Base-by-base conservation (phyloP, 1,284 basidiomycete genomes). In the Ustilago loliicola region DNA sequence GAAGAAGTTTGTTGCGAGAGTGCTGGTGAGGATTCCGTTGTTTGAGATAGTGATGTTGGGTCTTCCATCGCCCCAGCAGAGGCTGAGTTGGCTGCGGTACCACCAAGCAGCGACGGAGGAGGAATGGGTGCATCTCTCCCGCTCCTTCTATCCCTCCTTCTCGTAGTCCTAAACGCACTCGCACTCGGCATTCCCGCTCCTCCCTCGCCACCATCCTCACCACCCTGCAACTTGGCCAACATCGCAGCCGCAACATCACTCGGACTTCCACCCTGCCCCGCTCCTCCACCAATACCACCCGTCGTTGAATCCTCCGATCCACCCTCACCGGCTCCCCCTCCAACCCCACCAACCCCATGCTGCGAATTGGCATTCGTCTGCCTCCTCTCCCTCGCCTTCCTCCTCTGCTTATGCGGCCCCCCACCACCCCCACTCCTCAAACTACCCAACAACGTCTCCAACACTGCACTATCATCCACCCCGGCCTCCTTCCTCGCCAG, bases 401-500 rank as follows among this genome's bases (percentile, higher is more conserved):
- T 63, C 51, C 80, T 77, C 42, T 80, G 66, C 67, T 84, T 83
- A 47, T 73, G 60, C 19, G 83, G 79, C n/a, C 77, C 34, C 15
- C 42, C 77, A 2, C 78, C 80, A 2, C 83, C 83, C n/a, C 83
- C 82, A 27, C 76, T 68, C 7, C 85, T 61, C 62, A 86, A 38
- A 25, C 78, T 80, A 30, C 82, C 82, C 17, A 86, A 68, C 19
- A 86, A 61, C n/a, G 84, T 83, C 68, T 86, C 85, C 29, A 86
- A 77, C 36, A 86, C 84, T 17, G 80, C 81, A 40, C 64, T 80
- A 62, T 86, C 85, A 53, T 85, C 82, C 27, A 85, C 77, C 10
- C 84, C 85, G 2, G 82, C 83, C 47, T 85, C 81, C 30, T 83
- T 83, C 25, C 85, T 72, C 40, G 80, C 79, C 45, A 81, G 32